A percentile compares a stretch with the other conserved stretches of the same genome.
Evolutionary conservation across 805 yeast species (phyloP).

Genomic region (Candida khao-thaluensis): DNA sequence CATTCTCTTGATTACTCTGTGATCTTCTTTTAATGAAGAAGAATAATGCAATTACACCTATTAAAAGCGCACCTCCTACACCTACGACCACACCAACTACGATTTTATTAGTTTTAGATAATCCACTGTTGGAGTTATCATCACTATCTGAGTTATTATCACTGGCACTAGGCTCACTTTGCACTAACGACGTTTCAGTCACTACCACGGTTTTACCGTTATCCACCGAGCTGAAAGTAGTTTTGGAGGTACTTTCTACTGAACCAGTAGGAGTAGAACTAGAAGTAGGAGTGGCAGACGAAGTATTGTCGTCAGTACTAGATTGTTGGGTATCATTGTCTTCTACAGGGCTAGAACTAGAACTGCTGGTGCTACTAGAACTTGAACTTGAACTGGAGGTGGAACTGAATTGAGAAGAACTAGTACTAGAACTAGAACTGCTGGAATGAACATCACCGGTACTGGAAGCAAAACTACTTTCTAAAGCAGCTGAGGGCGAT

Average conservation of each 20-base stretch:
- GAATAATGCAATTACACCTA: constrained; percentile 34
- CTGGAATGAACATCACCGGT: too few species aligned
- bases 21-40: constrained; percentile 37
- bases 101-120: constrained; percentile 41
- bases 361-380: neutral
- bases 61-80: constrained; percentile 42
- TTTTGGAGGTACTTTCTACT: constrained; percentile 10
- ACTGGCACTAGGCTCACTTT: constrained; percentile 25
- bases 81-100: constrained; percentile 50
- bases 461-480: neutral
- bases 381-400: neutral
- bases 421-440: neutral
- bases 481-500: constrained; percentile 2
- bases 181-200: constrained; percentile 36
- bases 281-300: neutral
- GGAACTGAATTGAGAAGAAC: constrained; percentile 3
- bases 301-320: neutral
- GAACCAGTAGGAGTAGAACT: neutral
- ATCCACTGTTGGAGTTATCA: constrained; percentile 27
- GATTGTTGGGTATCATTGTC: neutral
- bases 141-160: constrained; percentile 11
- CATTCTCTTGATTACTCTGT: constrained; percentile 26
- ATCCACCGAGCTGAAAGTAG: constrained; percentile 33
- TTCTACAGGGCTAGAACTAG: neutral
- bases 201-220: constrained; percentile 40